These are phyloP conservation scores for Cercophora scortea DNA, from an alignment of 495 filamentous ascomycete species.

Conservation along the genomic window DNA sequence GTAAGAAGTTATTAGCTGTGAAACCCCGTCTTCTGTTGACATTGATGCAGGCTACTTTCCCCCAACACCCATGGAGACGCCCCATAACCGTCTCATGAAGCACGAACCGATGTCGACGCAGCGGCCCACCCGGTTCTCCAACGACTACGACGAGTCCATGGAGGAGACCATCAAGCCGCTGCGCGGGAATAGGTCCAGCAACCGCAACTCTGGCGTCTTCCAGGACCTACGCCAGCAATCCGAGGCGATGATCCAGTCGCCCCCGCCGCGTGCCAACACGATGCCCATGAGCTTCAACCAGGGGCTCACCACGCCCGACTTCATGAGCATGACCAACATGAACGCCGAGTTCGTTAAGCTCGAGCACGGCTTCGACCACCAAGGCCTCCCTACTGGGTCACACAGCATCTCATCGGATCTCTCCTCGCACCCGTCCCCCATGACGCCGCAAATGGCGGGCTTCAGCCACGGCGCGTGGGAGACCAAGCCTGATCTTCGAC, in stretches of 20 bases:
- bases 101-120: constrained; percentile 21
- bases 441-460: constrained; percentile 20
- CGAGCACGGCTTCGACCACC: constrained; percentile 34
- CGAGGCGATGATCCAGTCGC: constrained; percentile 23
- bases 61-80: constrained; percentile 40
- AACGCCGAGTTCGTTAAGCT: constrained; percentile 44
- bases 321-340: constrained; percentile 46
- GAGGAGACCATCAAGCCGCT: constrained; percentile 49
- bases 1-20: constrained; percentile 32
- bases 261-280: constrained; percentile 29
- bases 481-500: constrained; percentile 26
- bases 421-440: constrained; percentile 24
- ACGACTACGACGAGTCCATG: constrained; percentile 49
- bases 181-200: constrained; percentile 19
- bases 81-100: constrained; percentile 31
- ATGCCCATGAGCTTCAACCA: constrained; percentile 27
- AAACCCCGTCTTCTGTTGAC: neutral
- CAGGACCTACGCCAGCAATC: constrained; percentile 39
- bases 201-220: constrained; percentile 31
- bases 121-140: constrained; percentile 35
- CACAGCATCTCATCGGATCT: constrained; percentile 18
- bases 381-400: constrained; percentile 12
- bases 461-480: constrained; percentile 23
- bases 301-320: constrained; percentile 42
- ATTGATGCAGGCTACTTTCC: constrained; percentile 37